Percentiles rank a stretch among this genome's conserved stretches.
These are phyloP conservation scores for Backusella australiensis DNA, from an alignment of 192 early-diverging fungal genomes.

Conservation along the genomic window DNA sequence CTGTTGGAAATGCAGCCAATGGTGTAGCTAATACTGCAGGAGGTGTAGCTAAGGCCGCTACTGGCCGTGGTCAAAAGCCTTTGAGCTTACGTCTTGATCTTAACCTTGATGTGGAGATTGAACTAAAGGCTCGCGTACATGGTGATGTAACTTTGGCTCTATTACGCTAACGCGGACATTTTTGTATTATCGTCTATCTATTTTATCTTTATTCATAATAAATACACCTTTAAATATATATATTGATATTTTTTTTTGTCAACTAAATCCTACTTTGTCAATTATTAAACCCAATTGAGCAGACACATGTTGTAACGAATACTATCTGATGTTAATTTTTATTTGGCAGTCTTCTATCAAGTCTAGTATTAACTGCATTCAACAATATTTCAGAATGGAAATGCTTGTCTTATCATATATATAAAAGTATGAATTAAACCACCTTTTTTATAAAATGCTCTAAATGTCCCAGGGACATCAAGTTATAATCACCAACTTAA, in stretches of 20 bases:
- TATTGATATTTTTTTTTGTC: neutral
- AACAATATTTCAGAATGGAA: neutral
- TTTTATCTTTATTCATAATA: neutral
- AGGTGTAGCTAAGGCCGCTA: conserved; percentile 7
- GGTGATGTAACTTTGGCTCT: conserved; percentile 29
- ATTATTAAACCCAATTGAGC: neutral
- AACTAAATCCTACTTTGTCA: neutral
- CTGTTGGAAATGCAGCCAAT: conserved; percentile 14
- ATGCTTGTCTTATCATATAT: too few relatives aligned
- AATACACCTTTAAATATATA: neutral
- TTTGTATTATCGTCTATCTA: neutral
- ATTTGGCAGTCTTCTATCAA: neutral
- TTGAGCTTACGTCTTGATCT: conserved; percentile 17
- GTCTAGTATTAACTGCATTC: neutral
- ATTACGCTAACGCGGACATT: conserved; percentile 3
- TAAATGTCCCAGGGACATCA: too few relatives aligned
- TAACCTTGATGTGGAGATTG: conserved; percentile 21
- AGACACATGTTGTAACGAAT: neutral
- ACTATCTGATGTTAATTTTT: neutral
- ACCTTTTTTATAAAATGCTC: too few relatives aligned
- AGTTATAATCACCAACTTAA: too few relatives aligned
- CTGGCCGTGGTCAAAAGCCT: neutral
- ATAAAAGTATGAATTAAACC: too few relatives aligned
- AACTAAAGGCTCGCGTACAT: conserved; percentile 21
- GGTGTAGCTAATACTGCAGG: conserved; percentile 5